phyloP scores from a whole-genome alignment of 139 green algal genomes.

The Micractinium conductrix region DNA sequence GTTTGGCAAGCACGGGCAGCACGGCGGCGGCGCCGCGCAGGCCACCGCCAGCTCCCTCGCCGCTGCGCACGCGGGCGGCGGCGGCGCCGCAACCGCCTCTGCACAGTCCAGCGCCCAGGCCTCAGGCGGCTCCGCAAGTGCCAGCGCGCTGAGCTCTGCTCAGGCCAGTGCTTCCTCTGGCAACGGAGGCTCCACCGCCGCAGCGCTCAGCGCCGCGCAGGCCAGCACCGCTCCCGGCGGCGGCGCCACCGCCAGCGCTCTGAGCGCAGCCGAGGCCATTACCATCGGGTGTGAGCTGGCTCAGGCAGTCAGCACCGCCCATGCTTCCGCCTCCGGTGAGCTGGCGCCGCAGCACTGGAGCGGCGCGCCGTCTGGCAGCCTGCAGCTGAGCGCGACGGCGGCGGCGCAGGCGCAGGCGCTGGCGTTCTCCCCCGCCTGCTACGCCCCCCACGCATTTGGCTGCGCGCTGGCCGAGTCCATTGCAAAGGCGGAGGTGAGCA shows the following conservation, averaged over 20 bases:
- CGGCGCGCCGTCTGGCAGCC: too few species aligned
- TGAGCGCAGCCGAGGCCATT: background rate
- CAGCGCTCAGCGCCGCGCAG: background rate
- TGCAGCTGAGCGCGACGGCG: conserved; percentile 15
- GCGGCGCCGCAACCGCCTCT: background rate
- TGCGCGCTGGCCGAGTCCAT: background rate
- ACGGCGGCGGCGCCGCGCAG: background rate
- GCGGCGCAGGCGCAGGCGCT: background rate
- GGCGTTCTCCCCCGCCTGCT: conserved; percentile 1
- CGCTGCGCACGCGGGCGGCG: background rate
- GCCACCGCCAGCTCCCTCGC: background rate
- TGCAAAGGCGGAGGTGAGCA: background rate
- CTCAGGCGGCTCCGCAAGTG: background rate
- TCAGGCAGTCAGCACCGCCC: conserved; percentile 4
- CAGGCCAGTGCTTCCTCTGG: background rate
- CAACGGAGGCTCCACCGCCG: too few species aligned
- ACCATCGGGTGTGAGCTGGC: conserved; percentile 2
- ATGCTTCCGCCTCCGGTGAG: background rate
- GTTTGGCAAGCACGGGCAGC: too few species aligned
- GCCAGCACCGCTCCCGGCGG: background rate
- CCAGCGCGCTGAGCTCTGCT: background rate
- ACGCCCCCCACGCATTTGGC: background rate
- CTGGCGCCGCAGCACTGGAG: background rate
- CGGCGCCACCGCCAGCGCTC: background rate
- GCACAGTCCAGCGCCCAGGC: background rate